These are phyloP conservation scores for Tubosaeta sp. DNA, from an alignment of 768 basidiomycete genomes.

Conservation along the genomic window DNA sequence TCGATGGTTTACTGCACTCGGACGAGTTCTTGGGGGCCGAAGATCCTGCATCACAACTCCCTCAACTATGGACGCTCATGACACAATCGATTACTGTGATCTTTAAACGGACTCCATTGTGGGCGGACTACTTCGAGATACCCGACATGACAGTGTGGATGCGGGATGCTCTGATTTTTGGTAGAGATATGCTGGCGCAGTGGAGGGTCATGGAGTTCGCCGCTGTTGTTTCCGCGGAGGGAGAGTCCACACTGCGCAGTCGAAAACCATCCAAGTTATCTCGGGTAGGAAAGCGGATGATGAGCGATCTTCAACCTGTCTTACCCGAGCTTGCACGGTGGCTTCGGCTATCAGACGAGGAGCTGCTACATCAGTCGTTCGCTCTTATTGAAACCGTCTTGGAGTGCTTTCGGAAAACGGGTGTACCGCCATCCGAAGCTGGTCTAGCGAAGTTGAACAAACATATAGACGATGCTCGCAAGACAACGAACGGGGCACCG, in stretches of 20 bases:
- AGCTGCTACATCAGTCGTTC: conserved; percentile 86
- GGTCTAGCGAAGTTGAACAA: conserved; percentile 65
- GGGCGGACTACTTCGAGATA: conserved; percentile 78
- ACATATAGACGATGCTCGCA: conserved; percentile 57
- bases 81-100: conserved; percentile 75
- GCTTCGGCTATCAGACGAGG: conserved; percentile 90
- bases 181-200: conserved; percentile 77
- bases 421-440: conserved; percentile 49
- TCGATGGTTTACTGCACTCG: conserved; percentile 66
- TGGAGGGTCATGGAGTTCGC: conserved; percentile 77
- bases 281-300: conserved; percentile 65
- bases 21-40: conserved; percentile 44
- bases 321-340: conserved; percentile 77
- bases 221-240: conserved; percentile 20
- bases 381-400: conserved; percentile 77
- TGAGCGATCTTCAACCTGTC: conserved; percentile 71
- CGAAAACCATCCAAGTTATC: conserved; percentile 48
- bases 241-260: conserved; percentile 15
- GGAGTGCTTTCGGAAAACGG: conserved; percentile 65
- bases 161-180: conserved; percentile 96
- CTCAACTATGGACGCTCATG: conserved; percentile 80
- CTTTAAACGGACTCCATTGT: conserved; percentile 77
- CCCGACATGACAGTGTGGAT: conserved; percentile 94
- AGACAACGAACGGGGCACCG: conserved; percentile 38
- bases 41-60: conserved; percentile 51